Evolutionary conservation across 306 rosid species (phyloP).

Genomic region (Quercus rubra): DNA sequence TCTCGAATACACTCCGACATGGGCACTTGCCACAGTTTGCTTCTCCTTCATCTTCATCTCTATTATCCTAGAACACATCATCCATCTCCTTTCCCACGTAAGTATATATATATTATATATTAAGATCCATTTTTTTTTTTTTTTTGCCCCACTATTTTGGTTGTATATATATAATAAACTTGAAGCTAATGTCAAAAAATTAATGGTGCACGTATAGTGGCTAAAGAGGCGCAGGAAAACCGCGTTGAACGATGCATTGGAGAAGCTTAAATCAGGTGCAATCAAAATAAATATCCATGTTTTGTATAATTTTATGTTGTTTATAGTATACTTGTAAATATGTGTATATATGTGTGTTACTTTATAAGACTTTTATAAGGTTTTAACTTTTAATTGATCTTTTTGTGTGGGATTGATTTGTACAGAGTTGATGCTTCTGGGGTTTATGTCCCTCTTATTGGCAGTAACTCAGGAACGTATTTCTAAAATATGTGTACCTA

Average conservation of each 20-base stretch:
- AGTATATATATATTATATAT: background rate
- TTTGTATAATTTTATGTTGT: background rate
- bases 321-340: too few relatives aligned
- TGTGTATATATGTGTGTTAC: too few relatives aligned
- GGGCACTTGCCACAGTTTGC: conserved; percentile 38
- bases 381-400: background rate
- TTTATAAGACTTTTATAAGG: background rate
- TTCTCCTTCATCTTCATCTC: conserved; percentile 33
- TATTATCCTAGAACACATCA: conserved; percentile 18
- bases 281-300: background rate
- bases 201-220: conserved; percentile 20
- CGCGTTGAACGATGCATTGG: conserved; percentile 29
- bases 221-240: conserved; percentile 15
- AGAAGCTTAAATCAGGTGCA: conserved; percentile 39
- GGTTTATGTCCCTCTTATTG: conserved; percentile 38
- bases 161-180: background rate
- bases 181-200: background rate
- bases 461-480: conserved; percentile 24
- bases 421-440: conserved; percentile 40
- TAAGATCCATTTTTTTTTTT: too few relatives aligned
- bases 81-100: conserved; percentile 25
- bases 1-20: conserved; percentile 35
- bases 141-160: background rate
- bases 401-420: background rate
- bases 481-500: conserved; percentile 37